A percentile compares a stretch with the other conserved stretches of the same genome.
phyloP scores from a whole-genome alignment of 805 yeast species.

The Metschnikowia chrysomelidarum region DNA sequence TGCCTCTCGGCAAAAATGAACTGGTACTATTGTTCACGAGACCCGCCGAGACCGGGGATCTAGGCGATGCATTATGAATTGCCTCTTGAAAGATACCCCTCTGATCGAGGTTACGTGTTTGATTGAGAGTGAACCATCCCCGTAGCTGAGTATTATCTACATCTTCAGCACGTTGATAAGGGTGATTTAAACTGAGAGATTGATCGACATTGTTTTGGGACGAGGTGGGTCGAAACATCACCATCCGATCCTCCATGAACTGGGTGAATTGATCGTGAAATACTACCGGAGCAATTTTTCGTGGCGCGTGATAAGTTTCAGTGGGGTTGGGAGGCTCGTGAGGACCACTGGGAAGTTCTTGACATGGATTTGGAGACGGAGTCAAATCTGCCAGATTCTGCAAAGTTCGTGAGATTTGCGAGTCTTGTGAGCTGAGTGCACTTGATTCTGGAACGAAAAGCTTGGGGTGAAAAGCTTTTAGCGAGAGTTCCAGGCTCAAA shows the following conservation, averaged over 20 bases:
- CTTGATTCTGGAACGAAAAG: background rate
- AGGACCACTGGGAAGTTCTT: conserved; percentile 13
- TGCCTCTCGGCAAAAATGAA: conserved; percentile 15
- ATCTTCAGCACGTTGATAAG: conserved; percentile 15
- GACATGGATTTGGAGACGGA: conserved; percentile 13
- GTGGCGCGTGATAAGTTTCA: conserved; percentile 7
- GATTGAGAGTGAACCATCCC: conserved; percentile 8
- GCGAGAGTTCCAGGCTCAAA: conserved; percentile 3
- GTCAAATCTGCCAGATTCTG: conserved; percentile 1
- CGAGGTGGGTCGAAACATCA: conserved; percentile 16
- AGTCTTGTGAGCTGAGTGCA: conserved; percentile 2
- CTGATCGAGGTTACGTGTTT: background rate
- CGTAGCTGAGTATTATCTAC: conserved; percentile 3
- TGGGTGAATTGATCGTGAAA: conserved; percentile 17
- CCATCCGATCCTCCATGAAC: conserved; percentile 18
- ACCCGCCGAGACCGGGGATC: conserved; percentile 2
- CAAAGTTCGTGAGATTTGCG: background rate
- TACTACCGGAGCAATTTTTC: conserved; percentile 6
- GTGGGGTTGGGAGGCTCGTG: conserved; percentile 16
- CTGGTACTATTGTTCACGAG: conserved; percentile 11
- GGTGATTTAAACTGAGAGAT: conserved; percentile 14
- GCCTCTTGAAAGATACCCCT: conserved; percentile 3
- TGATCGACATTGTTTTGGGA: conserved; percentile 18
- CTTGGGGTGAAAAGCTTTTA: no score
- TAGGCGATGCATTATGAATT: background rate